phyloP scores from a whole-genome alignment of 2,329 filamentous ascomycete species.

The Ophiostoma triangulosporum region DNA sequence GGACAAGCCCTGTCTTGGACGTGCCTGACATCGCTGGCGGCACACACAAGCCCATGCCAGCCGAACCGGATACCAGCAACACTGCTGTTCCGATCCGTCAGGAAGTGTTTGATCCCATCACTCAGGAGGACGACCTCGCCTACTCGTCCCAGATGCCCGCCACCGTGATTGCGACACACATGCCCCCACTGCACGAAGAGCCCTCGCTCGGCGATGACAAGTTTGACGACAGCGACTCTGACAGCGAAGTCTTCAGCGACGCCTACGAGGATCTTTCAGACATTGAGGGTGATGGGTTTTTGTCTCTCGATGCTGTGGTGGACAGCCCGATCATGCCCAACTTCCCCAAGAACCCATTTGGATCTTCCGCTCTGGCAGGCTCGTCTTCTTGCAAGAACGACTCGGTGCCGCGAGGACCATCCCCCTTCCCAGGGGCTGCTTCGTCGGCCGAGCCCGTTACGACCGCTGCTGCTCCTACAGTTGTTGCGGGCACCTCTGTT shows the following conservation, averaged over 20 bases:
- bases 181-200: slow-evolving; percentile 23
- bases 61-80: not conserved
- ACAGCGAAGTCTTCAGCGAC: slow-evolving; percentile 54
- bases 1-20: slow-evolving; percentile 23
- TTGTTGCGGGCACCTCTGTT: not conserved
- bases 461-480: not conserved
- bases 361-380: not conserved
- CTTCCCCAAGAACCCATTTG: slow-evolving; percentile 5
- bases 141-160: slow-evolving; percentile 13
- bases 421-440: not conserved
- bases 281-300: slow-evolving; percentile 50
- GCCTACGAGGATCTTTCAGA: slow-evolving; percentile 62
- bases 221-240: slow-evolving; percentile 2
- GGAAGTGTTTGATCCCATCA: slow-evolving; percentile 15
- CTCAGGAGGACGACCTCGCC: slow-evolving; percentile 12
- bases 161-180: slow-evolving; percentile 15
- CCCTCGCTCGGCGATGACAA: slow-evolving; percentile 7
- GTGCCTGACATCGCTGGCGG: slow-evolving; percentile 38
- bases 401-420: not conserved
- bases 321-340: slow-evolving; percentile 36
- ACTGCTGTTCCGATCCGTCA: slow-evolving; percentile 5
- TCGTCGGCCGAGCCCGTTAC: not conserved
- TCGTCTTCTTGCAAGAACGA: not conserved
- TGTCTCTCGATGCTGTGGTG: slow-evolving; percentile 60
- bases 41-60: slow-evolving; percentile 4